These are phyloP conservation scores for Cryptomeria japonica DNA, from an alignment of 75 land plant species.

Conservation along the genomic window DNA sequence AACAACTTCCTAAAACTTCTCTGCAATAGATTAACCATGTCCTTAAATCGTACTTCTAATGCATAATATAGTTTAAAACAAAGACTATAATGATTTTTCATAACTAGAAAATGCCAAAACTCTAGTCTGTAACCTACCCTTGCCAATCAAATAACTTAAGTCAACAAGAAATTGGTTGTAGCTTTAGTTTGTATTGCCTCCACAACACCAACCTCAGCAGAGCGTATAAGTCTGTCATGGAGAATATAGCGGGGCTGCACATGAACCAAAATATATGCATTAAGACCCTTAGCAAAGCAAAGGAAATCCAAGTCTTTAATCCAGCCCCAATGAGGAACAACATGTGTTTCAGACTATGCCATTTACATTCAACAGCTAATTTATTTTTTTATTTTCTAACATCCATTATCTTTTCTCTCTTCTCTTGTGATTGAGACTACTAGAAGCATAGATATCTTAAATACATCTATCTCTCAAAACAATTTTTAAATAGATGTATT, in stretches of 20 bases:
- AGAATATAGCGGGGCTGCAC: slow-evolving; percentile 82
- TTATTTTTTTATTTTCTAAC: not conserved
- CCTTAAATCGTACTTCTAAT: not conserved
- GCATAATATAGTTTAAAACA: not conserved
- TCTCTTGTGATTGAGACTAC: too few relatives aligned
- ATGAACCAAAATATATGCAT: slow-evolving; percentile 9
- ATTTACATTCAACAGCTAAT: too few relatives aligned
- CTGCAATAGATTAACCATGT: not conserved
- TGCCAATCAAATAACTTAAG: not conserved
- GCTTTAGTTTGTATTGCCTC: slow-evolving; percentile 11
- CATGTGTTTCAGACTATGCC: too few relatives aligned
- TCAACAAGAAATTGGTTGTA: not conserved
- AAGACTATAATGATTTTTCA: not conserved
- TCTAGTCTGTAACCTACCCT: not conserved
- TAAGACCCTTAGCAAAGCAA: not conserved
- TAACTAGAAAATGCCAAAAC: not conserved
- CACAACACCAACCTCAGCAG: slow-evolving; percentile 94
- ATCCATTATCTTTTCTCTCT: too few relatives aligned
- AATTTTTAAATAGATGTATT: too few relatives aligned
- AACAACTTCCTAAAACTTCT: not conserved
- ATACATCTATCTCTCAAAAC: too few relatives aligned
- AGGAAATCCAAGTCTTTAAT: not conserved
- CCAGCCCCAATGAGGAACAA: not conserved
- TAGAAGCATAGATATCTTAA: too few relatives aligned
- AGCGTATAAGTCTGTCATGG: slow-evolving; percentile 83